Percentiles rank a stretch among this genome's conserved stretches.
These are phyloP conservation scores for Auriscalpium orientale DNA, from an alignment of 768 basidiomycete species.

Conservation along the genomic window DNA sequence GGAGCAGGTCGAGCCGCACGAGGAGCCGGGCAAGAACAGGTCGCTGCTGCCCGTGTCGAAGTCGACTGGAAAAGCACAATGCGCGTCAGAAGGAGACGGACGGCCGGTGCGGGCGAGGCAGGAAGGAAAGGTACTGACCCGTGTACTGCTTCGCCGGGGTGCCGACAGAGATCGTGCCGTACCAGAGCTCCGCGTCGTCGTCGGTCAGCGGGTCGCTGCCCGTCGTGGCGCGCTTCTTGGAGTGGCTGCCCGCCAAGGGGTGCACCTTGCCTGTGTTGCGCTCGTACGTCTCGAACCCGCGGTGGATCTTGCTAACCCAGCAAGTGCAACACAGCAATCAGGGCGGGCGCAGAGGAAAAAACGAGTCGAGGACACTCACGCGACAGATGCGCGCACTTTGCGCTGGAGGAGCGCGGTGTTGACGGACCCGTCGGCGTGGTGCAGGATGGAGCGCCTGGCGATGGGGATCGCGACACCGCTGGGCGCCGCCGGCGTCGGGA, in stretches of 20 bases:
- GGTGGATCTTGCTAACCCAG: neutral
- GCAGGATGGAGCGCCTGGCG: neutral
- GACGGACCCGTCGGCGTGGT: neutral
- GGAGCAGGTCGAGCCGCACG: neutral
- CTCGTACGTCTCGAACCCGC: neutral
- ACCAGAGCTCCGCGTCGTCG: slow-evolving; percentile 1
- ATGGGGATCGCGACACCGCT: neutral
- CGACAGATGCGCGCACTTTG: neutral
- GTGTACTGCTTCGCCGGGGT: slow-evolving; percentile 1
- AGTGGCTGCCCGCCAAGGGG: neutral
- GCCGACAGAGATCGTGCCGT: slow-evolving; percentile 4
- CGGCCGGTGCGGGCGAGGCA: neutral
- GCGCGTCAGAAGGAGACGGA: neutral
- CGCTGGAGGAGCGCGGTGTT: neutral
- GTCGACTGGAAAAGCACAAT: neutral
- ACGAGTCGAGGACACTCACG: neutral
- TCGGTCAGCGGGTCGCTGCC: slow-evolving; percentile 1
- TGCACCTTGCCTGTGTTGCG: slow-evolving; percentile 2
- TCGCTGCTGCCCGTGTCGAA: slow-evolving; percentile 3
- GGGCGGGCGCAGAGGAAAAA: too few relatives aligned
- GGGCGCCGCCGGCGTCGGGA: neutral
- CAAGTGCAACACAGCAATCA: too few relatives aligned
- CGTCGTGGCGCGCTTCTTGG: neutral
- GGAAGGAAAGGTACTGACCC: neutral
- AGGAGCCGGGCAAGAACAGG: neutral